Evolutionary conservation across 2,329 filamentous ascomycete genomes (phyloP).

Genomic region (Metarhizium robertsii): DNA sequence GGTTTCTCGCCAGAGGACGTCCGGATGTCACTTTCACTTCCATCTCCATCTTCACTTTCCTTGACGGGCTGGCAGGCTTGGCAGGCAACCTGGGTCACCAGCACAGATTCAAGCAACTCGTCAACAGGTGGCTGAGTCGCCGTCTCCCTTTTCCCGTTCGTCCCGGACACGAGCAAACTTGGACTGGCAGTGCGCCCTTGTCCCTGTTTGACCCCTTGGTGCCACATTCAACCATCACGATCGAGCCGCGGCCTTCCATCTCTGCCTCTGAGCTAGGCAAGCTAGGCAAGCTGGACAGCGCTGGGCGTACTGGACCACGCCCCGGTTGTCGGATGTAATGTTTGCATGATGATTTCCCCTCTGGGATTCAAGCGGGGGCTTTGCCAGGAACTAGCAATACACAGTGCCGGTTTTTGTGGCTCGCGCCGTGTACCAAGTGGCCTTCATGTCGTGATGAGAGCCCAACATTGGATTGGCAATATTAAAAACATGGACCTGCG

Average conservation of each 20-base stretch:
- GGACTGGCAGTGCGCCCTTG: too few relatives aligned
- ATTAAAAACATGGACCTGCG: background rate
- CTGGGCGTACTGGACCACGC: background rate
- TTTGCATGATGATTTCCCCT: constrained; percentile 1
- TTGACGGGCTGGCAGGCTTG: background rate
- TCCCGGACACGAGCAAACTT: background rate
- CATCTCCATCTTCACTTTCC: background rate
- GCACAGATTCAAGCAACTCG: background rate
- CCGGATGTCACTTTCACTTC: background rate
- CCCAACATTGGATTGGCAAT: background rate
- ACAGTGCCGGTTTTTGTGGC: constrained; percentile 1
- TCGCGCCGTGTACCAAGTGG: background rate
- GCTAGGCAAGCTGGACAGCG: too few relatives aligned
- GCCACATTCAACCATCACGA: background rate
- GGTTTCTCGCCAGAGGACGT: background rate
- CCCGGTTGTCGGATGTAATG: constrained; percentile 2
- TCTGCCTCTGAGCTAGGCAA: too few relatives aligned
- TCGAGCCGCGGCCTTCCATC: background rate
- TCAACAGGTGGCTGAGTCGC: background rate
- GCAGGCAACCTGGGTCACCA: background rate
- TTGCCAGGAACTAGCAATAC: background rate
- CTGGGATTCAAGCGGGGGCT: constrained; percentile 1
- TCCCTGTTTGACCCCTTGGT: background rate
- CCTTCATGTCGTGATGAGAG: background rate
- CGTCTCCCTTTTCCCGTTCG: background rate